Base-by-base conservation (phyloP, 441 rosid genomes). In the Croton setiger region DNA sequence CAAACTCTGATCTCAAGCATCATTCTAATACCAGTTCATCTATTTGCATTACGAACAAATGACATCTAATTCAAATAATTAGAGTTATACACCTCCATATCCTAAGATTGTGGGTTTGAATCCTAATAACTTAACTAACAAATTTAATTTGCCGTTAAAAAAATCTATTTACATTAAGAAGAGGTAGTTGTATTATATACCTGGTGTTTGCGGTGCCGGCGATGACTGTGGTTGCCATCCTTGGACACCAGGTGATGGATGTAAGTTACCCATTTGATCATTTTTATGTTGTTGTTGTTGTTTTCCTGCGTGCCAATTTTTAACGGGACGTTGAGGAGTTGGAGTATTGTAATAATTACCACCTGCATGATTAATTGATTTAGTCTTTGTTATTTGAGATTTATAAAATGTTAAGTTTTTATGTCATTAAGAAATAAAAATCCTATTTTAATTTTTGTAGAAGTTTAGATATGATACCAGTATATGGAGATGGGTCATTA, bases 181-280 rank as follows among this genome's bases (percentile, higher is more conserved):
- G 76, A 15, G 75, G 63, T 49, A 66, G 64, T 17, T 60, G 66
- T 14, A 27, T 27, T 27, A 27, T 27, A 57, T 21, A 55, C 66
- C 58, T 14, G 63, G 57, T 0, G 76, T 72, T 10, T 71, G 60
- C 23, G 72, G 63, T 43, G 72, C 68, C 33, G 66, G 39, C 0
- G 70, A 73, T 4, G 72, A 64, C 27, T 63, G 44, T 17, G 60
- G 48, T 8, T 59, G 75, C 83, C 87, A 80, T 17, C 74, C 74
- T 12, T 20, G 68, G 27, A 58, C 84, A 8, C 75, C 82, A 0
- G 85, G 83, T 10, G 85, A 84, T 45, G 78, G 72, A 31, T 83
- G 73, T 64, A 83, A 67, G 64, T 68, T 60, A 1, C 67, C 64
- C 5, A 51, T 70, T 62, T 74, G 73, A 41, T 76, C 81, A 56